These are phyloP conservation scores for Fusarium agapanthi DNA, from an alignment of 2,329 filamentous ascomycete genomes.

Conservation along the genomic window DNA sequence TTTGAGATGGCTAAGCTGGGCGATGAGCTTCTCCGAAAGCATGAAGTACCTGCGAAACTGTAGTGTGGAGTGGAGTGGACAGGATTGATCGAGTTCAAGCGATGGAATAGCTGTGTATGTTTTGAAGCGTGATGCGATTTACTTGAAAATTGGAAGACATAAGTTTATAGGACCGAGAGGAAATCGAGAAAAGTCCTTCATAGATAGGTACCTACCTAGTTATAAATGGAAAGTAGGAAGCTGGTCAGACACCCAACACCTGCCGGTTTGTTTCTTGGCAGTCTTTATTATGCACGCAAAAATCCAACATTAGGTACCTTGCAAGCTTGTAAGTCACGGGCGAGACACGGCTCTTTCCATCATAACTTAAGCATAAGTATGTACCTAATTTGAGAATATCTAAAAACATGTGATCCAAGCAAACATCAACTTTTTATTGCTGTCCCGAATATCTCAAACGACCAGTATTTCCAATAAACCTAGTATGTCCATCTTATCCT, in stretches of 20 bases:
- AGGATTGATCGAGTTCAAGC: background rate
- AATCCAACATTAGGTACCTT: background rate
- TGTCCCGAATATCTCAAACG: background rate
- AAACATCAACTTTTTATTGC: background rate
- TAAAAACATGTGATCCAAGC: background rate
- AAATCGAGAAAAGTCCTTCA: background rate
- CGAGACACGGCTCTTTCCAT: background rate
- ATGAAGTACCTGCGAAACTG: conserved; percentile 56
- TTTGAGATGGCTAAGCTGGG: conserved; percentile 68
- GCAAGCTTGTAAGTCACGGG: background rate
- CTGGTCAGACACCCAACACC: background rate
- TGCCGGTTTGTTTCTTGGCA: background rate
- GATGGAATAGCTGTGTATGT: background rate
- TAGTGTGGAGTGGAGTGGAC: conserved; percentile 38
- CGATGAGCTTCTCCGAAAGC: conserved; percentile 62
- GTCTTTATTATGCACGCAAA: background rate
- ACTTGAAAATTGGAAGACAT: background rate
- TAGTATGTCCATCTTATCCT: background rate
- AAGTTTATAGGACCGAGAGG: background rate
- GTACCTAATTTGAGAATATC: background rate
- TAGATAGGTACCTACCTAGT: no score
- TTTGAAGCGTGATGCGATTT: background rate
- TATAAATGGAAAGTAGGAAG: background rate
- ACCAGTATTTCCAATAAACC: background rate
- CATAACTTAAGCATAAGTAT: background rate